Evolutionary conservation across 31 red algal genomes (phyloP).

Genomic region (Bonnemaisonia californica): DNA sequence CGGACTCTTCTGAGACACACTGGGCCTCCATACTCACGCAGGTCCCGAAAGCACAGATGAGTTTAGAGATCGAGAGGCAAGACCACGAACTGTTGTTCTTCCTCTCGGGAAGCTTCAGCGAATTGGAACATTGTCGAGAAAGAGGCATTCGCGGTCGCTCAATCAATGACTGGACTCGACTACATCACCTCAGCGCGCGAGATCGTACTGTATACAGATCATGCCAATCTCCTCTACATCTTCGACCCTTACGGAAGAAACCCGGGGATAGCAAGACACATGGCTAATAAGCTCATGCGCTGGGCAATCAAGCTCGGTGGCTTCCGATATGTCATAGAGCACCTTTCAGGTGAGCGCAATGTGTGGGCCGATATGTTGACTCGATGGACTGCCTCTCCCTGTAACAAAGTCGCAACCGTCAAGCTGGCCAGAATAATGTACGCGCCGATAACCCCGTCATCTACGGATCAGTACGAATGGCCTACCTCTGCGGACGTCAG

Average conservation of each 20-base stretch:
- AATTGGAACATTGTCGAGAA: neutral
- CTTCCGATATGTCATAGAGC: conserved; percentile 13
- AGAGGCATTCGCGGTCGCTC: neutral
- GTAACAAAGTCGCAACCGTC: neutral
- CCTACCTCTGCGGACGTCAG: too few species aligned
- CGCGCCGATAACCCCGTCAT: too few species aligned
- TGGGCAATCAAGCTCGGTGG: conserved; percentile 15
- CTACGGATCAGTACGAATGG: too few species aligned
- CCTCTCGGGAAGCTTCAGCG: neutral
- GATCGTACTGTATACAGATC: neutral
- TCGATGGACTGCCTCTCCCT: conserved; percentile 4
- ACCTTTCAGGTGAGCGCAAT: conserved; percentile 15
- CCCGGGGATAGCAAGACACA: too few species aligned
- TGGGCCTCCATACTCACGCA: conserved; percentile 12
- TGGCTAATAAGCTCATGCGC: too few species aligned
- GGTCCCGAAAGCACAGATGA: neutral
- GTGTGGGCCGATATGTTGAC: conserved; percentile 35
- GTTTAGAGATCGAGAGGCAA: neutral
- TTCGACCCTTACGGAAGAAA: too few species aligned
- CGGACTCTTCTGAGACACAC: neutral
- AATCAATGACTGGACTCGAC: neutral
- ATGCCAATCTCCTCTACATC: neutral
- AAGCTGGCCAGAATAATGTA: too few species aligned
- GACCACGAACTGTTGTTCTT: conserved; percentile 10
- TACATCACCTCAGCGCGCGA: too few species aligned